A percentile compares a stretch with the other conserved stretches of the same genome.
Conservation (phyloP, 129 eudicot species). For the Escallonia rubra region DNA sequence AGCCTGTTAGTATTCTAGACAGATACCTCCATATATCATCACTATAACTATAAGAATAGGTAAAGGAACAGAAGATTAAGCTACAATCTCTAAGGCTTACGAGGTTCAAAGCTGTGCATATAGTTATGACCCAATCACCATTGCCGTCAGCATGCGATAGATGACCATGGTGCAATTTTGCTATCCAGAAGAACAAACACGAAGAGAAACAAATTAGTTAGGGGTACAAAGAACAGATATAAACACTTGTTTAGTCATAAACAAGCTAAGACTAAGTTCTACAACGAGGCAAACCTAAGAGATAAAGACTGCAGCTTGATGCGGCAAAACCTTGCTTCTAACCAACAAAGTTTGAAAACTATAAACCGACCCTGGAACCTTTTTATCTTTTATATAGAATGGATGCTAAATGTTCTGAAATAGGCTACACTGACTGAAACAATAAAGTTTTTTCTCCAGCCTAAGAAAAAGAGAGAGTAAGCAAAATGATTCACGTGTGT, state of each 20-base stretch:
- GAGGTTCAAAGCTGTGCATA: slow-evolving; percentile 79
- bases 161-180: slow-evolving; percentile 88
- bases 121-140: slow-evolving; percentile 98
- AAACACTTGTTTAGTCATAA: background rate
- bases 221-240: background rate
- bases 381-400: no score
- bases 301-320: no score
- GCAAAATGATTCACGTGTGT: no score
- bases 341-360: no score
- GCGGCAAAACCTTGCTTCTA: no score
- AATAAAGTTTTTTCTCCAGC: no score
- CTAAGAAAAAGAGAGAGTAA: no score
- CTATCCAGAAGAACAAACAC: slow-evolving; percentile 29
- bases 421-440: no score
- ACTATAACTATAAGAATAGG: background rate
- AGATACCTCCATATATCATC: background rate
- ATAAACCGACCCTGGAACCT: no score
- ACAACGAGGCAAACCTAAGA: no score
- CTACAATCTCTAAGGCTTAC: slow-evolving; percentile 41
- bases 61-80: background rate
- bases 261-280: background rate
- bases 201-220: slow-evolving; percentile 6
- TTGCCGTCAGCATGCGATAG: slow-evolving; percentile 90
- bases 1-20: no score
- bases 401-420: no score